These are phyloP conservation scores for Cryptococcus neoformans DNA, from an alignment of 1,284 basidiomycete species.

Conservation along the genomic window DNA sequence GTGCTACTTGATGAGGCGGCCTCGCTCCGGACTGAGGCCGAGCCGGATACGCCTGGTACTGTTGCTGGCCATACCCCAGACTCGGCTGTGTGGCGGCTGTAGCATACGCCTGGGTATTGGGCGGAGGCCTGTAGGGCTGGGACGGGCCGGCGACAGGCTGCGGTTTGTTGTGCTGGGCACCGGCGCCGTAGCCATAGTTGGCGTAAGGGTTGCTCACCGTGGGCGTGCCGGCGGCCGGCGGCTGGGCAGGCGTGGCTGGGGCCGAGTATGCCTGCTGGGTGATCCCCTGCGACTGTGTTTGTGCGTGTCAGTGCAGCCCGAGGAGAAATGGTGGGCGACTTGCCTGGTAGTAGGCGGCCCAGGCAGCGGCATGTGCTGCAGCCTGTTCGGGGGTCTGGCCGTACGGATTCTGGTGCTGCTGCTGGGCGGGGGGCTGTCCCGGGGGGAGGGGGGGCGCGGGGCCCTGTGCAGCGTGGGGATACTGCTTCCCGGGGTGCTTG, in stretches of 20 bases:
- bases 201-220: constrained; percentile 38
- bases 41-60: constrained; percentile 5
- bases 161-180: constrained; percentile 26
- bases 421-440: constrained; percentile 53
- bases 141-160: constrained; percentile 14
- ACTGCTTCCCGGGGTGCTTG: constrained; percentile 35
- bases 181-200: constrained; percentile 47
- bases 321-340: constrained; percentile 5
- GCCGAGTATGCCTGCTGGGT: constrained; percentile 17
- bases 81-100: constrained; percentile 12
- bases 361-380: constrained; percentile 42
- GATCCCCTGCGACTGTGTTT: constrained; percentile 30
- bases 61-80: constrained; percentile 10
- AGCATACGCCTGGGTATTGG: constrained; percentile 10
- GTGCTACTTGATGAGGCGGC: not conserved
- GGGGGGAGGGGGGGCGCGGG: constrained; percentile 51
- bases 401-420: constrained; percentile 36
- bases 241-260: constrained; percentile 10
- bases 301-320: not conserved
- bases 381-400: constrained; percentile 16
- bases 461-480: constrained; percentile 43
- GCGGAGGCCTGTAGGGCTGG: constrained; percentile 11
- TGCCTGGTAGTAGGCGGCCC: constrained; percentile 49
- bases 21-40: constrained; percentile 3
- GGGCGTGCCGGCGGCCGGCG: constrained; percentile 11